Evolutionary conservation across 148 eudicot species (phyloP), one percentile per base, ranked within the genome.

Genomic region (Arbutus unedo): DNA sequence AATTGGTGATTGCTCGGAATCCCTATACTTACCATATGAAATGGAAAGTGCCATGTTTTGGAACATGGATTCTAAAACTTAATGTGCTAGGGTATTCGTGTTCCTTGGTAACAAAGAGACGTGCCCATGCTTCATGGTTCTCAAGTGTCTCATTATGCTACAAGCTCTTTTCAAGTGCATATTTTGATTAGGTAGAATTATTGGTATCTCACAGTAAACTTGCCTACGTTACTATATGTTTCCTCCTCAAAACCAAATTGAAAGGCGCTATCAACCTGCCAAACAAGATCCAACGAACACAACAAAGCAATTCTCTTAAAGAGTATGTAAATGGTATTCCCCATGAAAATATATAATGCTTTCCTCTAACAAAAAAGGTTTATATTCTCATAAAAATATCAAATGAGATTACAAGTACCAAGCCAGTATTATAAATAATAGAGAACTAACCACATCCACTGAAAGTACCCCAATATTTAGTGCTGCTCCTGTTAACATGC

Each of bases 401-500:
- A 49, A 77, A 60, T n/a, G 19, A 19, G 54, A 43, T 0, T 3
- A 54, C 8, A 8, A 56, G 45, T 43, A 45, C 16, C 19, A 3
- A 5, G 0, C 16, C 60, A 18, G 56, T 54, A 5, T 64, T 8
- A 9, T 64, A 64, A 41, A 9, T 59, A 11, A 51, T 60, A 47
- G 76, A 18, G 71, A 73, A 88, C 95, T 90, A 74, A 95, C 96
- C 94, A 82, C 87, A 89, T 83, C 98, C 97, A 82, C 53, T 82
- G 25, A 90, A 86, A 76, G 81, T 41, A 45, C 94, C 98, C 98
- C 98, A 95, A 76, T 85, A 92, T 70, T 81, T 83, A 55, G 85
- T 83, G 74, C 92, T 87, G 90, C 96, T 88, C 82, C 98, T 85
- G 68, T 84, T 82, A 78, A 91, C 90, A 79, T 95, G 98, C 87